Percentiles rank a stretch among this genome's conserved stretches.
Conservation (phyloP, 2,329 filamentous ascomycete genomes). For the Bipolaris gigantea region DNA sequence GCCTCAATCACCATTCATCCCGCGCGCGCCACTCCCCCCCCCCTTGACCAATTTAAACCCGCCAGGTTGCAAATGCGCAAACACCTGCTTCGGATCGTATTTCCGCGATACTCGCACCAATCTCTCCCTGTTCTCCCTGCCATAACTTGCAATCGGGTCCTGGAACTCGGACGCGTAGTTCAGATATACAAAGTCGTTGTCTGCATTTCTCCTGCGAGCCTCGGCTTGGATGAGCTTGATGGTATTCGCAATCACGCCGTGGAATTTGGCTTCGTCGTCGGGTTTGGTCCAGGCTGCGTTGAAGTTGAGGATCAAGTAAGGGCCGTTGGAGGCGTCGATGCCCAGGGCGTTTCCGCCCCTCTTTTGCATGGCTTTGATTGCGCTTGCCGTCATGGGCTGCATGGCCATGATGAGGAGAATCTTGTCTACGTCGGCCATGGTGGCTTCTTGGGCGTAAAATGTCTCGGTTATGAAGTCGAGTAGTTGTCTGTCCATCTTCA, state of each 20-base stretch:
- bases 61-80: conserved; percentile 46
- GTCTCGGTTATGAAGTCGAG: conserved; percentile 15
- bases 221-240: conserved; percentile 9
- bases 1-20: neutral
- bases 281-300: conserved; percentile 12
- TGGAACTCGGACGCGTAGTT: conserved; percentile 40
- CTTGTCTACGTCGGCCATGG: conserved; percentile 17
- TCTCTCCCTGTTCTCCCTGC: conserved; percentile 24
- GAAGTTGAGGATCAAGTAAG: conserved; percentile 21
- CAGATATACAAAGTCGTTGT: conserved; percentile 18
- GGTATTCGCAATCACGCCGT: conserved; percentile 9
- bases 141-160: conserved; percentile 47
- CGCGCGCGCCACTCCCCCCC: neutral
- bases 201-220: conserved; percentile 8
- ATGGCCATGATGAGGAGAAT: conserved; percentile 21
- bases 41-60: conserved; percentile 42
- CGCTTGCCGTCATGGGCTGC: conserved; percentile 18
- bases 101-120: conserved; percentile 37
- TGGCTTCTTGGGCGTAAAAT: conserved; percentile 18
- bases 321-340: conserved; percentile 17
- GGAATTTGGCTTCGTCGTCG: conserved; percentile 14
- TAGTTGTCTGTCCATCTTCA: conserved; percentile 21
- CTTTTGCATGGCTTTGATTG: conserved; percentile 16
- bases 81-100: conserved; percentile 48
- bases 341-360: conserved; percentile 33